Conservation (phyloP, 352 stramenopile genomes). For the Plasmopara viticola region DNA sequence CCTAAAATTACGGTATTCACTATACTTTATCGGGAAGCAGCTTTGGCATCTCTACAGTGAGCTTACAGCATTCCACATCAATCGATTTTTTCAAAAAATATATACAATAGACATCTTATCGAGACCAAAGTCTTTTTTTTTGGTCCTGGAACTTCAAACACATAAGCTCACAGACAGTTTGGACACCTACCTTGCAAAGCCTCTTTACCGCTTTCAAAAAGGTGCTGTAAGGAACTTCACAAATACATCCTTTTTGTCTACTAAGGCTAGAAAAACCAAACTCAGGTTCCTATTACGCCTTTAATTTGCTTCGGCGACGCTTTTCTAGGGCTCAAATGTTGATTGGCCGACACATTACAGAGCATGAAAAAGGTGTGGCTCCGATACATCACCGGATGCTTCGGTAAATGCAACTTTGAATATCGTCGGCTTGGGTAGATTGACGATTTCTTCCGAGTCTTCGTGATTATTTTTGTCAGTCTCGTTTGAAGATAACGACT, state of each 20-base stretch:
- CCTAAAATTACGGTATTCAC: constrained; percentile 49
- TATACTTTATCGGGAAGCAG: constrained; percentile 64
- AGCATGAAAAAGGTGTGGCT: constrained; percentile 5
- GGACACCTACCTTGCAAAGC: constrained; percentile 64
- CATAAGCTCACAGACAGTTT: constrained; percentile 55
- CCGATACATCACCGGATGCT: constrained; percentile 5
- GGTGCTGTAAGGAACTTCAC: constrained; percentile 44
- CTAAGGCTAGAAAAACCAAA: constrained; percentile 18
- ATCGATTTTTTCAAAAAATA: too few species aligned
- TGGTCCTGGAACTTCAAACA: constrained; percentile 66
- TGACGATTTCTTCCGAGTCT: not conserved
- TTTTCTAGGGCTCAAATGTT: constrained; percentile 12
- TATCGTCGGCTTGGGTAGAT: too few species aligned
- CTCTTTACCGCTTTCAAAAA: constrained; percentile 51
- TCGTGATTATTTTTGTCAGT: constrained; percentile 9
- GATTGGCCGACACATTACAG: constrained; percentile 7
- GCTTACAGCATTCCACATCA: constrained; percentile 65
- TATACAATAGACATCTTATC: too few species aligned
- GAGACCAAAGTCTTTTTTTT: constrained; percentile 68
- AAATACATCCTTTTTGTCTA: constrained; percentile 52
- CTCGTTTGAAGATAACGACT: constrained; percentile 14
- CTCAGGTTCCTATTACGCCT: constrained; percentile 9
- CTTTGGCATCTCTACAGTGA: constrained; percentile 65
- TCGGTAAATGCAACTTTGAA: not conserved
- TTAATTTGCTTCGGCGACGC: constrained; percentile 9